These are phyloP conservation scores for Phylloporus scabripes DNA, from an alignment of 768 basidiomycete species.

Conservation along the genomic window DNA sequence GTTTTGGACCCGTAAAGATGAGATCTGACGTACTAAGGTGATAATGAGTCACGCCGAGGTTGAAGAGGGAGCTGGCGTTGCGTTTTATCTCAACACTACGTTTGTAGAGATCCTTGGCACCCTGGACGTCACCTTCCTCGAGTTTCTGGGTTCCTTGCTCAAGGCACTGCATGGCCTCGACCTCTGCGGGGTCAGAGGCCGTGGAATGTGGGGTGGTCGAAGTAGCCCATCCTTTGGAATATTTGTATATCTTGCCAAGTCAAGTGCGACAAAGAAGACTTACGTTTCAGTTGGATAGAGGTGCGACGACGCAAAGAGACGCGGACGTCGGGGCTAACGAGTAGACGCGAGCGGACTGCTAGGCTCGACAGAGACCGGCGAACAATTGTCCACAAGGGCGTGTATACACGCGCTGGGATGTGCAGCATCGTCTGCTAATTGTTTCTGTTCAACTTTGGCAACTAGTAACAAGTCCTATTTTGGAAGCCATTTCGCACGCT, in stretches of 20 bases:
- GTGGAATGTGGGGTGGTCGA: slow-evolving; percentile 80
- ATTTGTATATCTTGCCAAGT: slow-evolving; percentile 1
- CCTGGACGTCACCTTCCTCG: slow-evolving; percentile 81
- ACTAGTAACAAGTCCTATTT: slow-evolving; percentile 4
- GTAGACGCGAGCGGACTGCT: slow-evolving; percentile 16
- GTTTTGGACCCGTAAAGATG: slow-evolving; percentile 12
- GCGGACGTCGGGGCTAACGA: slow-evolving; percentile 12
- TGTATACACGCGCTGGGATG: slow-evolving; percentile 18
- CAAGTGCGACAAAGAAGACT: slow-evolving; percentile 17
- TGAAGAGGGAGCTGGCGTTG: slow-evolving; percentile 78
- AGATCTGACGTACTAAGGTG: slow-evolving; percentile 62
- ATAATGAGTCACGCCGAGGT: slow-evolving; percentile 85
- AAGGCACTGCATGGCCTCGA: slow-evolving; percentile 70
- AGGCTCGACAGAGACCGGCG: slow-evolving; percentile 21
- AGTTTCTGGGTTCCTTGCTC: slow-evolving; percentile 81
- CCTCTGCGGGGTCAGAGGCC: slow-evolving; percentile 75
- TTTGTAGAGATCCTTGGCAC: slow-evolving; percentile 69
- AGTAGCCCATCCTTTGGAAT: slow-evolving; percentile 60
- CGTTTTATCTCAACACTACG: slow-evolving; percentile 77
- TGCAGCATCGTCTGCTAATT: slow-evolving; percentile 26
- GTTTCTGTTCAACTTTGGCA: slow-evolving; percentile 20
- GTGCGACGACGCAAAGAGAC: slow-evolving; percentile 5
- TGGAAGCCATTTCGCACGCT: slow-evolving; percentile 19
- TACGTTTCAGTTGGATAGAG: slow-evolving; percentile 22
- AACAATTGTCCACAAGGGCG: slow-evolving; percentile 19